Percentiles rank a stretch among this genome's conserved stretches.
phyloP scores from a whole-genome alignment of 2,329 filamentous ascomycete species.

The Talaromyces sp. region DNA sequence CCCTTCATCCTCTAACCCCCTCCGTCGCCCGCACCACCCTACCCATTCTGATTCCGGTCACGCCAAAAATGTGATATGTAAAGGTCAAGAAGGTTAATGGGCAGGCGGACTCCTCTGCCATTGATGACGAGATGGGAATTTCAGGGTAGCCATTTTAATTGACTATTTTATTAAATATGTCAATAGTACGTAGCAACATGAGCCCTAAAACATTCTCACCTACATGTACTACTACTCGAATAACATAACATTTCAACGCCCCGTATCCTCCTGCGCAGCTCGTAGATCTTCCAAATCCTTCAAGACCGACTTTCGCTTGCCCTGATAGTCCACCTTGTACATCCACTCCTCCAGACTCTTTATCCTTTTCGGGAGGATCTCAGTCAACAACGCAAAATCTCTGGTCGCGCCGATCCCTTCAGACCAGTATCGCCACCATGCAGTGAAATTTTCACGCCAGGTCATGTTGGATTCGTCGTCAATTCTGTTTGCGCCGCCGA shows the following conservation, averaged over 20 bases:
- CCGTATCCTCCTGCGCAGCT: neutral
- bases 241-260: neutral
- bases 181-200: too few species aligned
- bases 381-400: conserved; percentile 7
- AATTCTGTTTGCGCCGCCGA: neutral
- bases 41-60: too few species aligned
- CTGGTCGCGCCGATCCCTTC: conserved; percentile 7
- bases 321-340: conserved; percentile 5
- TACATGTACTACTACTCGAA: too few species aligned
- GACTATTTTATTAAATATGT: too few species aligned
- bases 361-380: conserved; percentile 2
- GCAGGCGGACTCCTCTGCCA: too few species aligned
- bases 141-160: too few species aligned
- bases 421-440: conserved; percentile 11
- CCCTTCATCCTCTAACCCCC: too few species aligned
- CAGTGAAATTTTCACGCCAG: conserved; percentile 9
- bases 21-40: too few species aligned
- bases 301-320: neutral
- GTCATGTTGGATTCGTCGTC: conserved; percentile 11
- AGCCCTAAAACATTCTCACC: too few species aligned
- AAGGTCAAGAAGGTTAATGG: too few species aligned
- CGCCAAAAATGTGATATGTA: too few species aligned
- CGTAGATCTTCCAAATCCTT: conserved; percentile 8
- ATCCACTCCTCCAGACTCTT: conserved; percentile 9
- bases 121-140: too few species aligned